phyloP scores from a whole-genome alignment of 169 alveolate species.

The Besnoitia besnoiti region DNA sequence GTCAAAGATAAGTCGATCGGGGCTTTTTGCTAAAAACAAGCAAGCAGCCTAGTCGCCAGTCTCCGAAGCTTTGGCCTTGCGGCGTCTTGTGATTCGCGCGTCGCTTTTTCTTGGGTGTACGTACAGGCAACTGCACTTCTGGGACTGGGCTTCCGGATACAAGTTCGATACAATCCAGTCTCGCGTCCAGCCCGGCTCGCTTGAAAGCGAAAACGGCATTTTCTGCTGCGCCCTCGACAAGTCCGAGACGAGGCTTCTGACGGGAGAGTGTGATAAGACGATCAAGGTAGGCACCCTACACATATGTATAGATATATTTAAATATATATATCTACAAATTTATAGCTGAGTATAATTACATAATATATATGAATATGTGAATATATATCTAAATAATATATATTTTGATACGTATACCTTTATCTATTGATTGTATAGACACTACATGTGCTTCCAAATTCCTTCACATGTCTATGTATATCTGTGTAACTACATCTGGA shows the following conservation, averaged over 20 bases:
- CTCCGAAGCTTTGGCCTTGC: too few species aligned
- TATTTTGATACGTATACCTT: background rate
- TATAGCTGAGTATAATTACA: background rate
- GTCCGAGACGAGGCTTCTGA: slow-evolving; percentile 93
- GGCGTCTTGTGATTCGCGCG: too few species aligned
- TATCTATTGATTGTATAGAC: too few species aligned
- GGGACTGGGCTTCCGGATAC: slow-evolving; percentile 98
- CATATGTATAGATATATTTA: background rate
- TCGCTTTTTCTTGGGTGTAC: too few species aligned
- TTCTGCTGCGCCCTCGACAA: slow-evolving; percentile 93
- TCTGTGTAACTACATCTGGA: too few species aligned
- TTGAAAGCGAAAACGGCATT: slow-evolving; percentile 96
- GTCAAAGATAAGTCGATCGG: too few species aligned
- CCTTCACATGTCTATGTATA: too few species aligned
- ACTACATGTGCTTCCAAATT: too few species aligned
- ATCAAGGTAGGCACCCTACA: slow-evolving; percentile 85
- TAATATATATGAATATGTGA: background rate
- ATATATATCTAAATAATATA: background rate
- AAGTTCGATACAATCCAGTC: slow-evolving; percentile 88
- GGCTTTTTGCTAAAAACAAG: too few species aligned
- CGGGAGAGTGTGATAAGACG: slow-evolving; percentile 99
- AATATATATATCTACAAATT: background rate
- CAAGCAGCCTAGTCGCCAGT: too few species aligned
- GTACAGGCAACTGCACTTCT: slow-evolving; percentile 85
- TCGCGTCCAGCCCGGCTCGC: slow-evolving; percentile 95